Evolutionary conservation across 2,329 filamentous ascomycete species (phyloP).

Genomic region (Aciculosporium take): DNA sequence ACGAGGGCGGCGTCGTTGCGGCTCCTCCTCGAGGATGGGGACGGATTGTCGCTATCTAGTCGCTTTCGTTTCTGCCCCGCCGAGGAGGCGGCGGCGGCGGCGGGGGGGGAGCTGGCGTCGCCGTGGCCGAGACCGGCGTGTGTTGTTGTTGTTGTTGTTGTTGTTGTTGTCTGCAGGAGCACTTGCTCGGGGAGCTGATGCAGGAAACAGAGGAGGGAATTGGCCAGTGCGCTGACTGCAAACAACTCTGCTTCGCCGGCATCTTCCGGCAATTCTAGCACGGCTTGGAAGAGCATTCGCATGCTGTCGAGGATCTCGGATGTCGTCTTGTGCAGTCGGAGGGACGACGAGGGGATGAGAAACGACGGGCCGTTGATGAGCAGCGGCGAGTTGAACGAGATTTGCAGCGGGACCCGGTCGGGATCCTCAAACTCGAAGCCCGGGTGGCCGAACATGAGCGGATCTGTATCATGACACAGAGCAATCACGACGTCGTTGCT

Average conservation of each 20-base stretch:
- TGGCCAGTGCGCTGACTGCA: conserved; percentile 24
- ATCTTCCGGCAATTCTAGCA: conserved; percentile 24
- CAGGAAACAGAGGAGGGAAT: conserved; percentile 27
- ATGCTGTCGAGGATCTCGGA: conserved; percentile 38
- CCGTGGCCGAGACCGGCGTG: background rate
- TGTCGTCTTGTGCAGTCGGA: conserved; percentile 31
- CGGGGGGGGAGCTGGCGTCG: background rate
- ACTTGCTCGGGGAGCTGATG: conserved; percentile 17
- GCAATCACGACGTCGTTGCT: conserved; percentile 35
- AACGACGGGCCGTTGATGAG: conserved; percentile 29
- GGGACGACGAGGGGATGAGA: conserved; percentile 23
- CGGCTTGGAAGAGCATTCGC: conserved; percentile 29
- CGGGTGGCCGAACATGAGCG: conserved; percentile 25
- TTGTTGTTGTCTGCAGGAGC: conserved; percentile 8
- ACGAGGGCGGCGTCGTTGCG: conserved; percentile 3
- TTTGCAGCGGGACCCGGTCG: conserved; percentile 24
- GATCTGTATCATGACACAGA: conserved; percentile 30
- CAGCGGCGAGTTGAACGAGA: conserved; percentile 33
- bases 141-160: too few relatives aligned
- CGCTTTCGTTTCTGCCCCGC: conserved; percentile 8
- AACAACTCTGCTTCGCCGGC: conserved; percentile 22
- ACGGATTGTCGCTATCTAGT: conserved; percentile 2
- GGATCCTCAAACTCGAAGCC: conserved; percentile 29
- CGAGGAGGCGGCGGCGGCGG: background rate
- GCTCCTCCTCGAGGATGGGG: background rate